Evolutionary conservation across 805 yeast genomes (phyloP).

Genomic region (Starmera pachycereana): DNA sequence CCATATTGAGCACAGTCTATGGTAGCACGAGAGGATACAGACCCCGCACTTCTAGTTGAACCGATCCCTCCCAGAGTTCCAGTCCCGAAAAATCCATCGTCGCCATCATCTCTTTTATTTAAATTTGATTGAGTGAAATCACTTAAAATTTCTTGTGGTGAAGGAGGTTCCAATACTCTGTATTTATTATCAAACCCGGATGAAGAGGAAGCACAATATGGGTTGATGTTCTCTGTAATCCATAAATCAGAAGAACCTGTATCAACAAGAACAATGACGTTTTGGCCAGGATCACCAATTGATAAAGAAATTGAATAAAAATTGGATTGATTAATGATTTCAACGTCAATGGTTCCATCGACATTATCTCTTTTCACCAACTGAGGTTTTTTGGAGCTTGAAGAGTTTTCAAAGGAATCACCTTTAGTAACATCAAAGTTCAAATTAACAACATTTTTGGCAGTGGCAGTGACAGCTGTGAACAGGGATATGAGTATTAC

Average conservation of each 20-base stretch:
- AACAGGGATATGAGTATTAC: neutral
- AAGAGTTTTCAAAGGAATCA: neutral
- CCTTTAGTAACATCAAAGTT: conserved; percentile 2
- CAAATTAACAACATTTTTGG: conserved; percentile 1
- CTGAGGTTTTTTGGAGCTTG: neutral
- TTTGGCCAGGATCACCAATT: conserved; percentile 50
- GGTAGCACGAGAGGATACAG: conserved; percentile 12
- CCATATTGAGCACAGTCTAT: conserved; percentile 31
- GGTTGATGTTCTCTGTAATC: conserved; percentile 42
- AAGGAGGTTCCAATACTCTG: conserved; percentile 3
- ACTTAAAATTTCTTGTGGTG: neutral
- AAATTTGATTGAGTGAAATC: neutral
- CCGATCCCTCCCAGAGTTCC: neutral
- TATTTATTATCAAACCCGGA: conserved; percentile 1
- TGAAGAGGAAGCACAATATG: conserved; percentile 27
- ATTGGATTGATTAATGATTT: conserved; percentile 26
- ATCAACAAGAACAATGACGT: conserved; percentile 50
- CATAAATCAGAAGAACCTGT: conserved; percentile 73
- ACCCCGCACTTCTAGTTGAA: neutral
- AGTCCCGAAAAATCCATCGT: neutral
- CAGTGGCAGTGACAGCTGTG: neutral
- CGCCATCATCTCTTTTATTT: neutral
- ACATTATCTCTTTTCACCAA: conserved; percentile 13
- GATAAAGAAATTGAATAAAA: conserved; percentile 35
- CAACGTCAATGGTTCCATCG: conserved; percentile 23